Percentiles rank a stretch among this genome's conserved stretches.
Evolutionary conservation across 805 yeast species (phyloP).

Genomic region (Candida silvatica): DNA sequence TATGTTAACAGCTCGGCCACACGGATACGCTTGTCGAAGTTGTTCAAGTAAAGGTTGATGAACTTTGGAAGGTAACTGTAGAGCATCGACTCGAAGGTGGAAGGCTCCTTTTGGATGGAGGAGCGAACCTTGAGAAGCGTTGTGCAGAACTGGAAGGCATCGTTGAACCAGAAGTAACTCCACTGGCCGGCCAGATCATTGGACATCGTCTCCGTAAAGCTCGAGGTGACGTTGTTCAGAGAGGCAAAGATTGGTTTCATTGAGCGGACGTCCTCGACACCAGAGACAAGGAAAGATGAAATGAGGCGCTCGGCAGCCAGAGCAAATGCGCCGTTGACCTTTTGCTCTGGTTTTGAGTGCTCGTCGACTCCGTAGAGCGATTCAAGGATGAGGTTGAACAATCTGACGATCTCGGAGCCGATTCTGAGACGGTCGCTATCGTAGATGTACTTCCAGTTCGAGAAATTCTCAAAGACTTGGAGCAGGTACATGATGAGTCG

Average conservation of each 20-base stretch:
- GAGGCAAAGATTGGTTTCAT: constrained; percentile 43
- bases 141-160: constrained; percentile 47
- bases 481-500: constrained; percentile 47
- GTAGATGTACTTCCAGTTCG: constrained; percentile 56
- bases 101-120: constrained; percentile 36
- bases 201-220: constrained; percentile 5
- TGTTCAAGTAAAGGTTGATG: constrained; percentile 48
- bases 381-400: constrained; percentile 46
- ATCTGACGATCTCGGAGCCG: constrained; percentile 43
- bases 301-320: constrained; percentile 42
- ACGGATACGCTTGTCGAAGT: constrained; percentile 36
- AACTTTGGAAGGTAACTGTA: constrained; percentile 49
- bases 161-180: constrained; percentile 39
- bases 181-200: constrained; percentile 36
- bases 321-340: constrained; percentile 42
- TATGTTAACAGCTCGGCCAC: constrained; percentile 50
- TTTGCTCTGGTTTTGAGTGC: constrained; percentile 23
- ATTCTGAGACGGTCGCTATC: constrained; percentile 52
- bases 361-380: constrained; percentile 49
- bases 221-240: constrained; percentile 36
- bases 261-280: constrained; percentile 42
- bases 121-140: constrained; percentile 51
- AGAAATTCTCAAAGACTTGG: constrained; percentile 67
- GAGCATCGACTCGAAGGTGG: constrained; percentile 55
- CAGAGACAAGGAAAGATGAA: constrained; percentile 45